Evolutionary conservation across 2,329 filamentous ascomycete species (phyloP), one percentile per base, ranked within the genome.

Genomic region (Keithomyces neogunnii): DNA sequence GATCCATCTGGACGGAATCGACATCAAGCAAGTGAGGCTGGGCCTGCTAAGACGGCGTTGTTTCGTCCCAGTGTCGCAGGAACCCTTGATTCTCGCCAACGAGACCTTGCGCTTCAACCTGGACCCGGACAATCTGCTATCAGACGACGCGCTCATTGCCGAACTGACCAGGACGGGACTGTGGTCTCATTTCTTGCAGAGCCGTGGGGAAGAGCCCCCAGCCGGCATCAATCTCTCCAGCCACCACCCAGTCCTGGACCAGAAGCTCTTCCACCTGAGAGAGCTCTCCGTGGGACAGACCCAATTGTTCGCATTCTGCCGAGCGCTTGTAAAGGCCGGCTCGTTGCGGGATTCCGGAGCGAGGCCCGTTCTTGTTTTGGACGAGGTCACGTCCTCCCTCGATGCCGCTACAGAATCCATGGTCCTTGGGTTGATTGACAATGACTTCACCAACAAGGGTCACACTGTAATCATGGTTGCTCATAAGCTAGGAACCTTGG

Each of bases 381-480:
- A 68, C 32, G 65, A 68, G 43, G 58, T 57, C 6, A 68, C 63
- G 0, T 62, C 62, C 0, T 65, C 62, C 0, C 57, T 70, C 2
- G 68, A 70, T 53, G n/a, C 52, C 1, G 55, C 43, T 0, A 70
- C 65, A 0, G 68, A 71, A 53, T 53, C 60, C 1, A 53, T 48
- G 1, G 63, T 71, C 6, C 57, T 65, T 10, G 45, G 57, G 10
- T 61, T 71, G 26, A 58, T 69, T 5, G 56, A 60, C 6, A 48
- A 44, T 3, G 58, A 59, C 10, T 60, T 60, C 33, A 46, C 51
- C 1, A 47, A 66, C 3, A 49, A 62, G 5, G 66, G 69, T 28
- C 62, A 69, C 35, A 69, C 69, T 0, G 64, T 68, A 3, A 58
- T 70, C 6, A 60, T 66, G 35, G 60, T 71, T 38, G 59, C 68